Base-by-base conservation (phyloP, 805 yeast genomes). In the Dipodascopsis tothii region DNA sequence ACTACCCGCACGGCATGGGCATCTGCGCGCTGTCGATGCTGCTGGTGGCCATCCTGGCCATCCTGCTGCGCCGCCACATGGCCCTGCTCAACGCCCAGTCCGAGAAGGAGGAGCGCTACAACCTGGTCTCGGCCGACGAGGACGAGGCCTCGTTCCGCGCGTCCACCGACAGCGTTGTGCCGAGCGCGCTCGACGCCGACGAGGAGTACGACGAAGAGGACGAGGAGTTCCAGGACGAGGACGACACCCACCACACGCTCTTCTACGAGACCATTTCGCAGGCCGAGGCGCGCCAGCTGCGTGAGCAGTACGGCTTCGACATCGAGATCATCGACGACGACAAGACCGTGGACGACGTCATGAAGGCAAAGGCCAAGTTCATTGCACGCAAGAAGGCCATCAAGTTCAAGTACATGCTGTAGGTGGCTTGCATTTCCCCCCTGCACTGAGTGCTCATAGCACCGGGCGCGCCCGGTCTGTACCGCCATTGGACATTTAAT, bases 1-100 rank as follows among this genome's bases (percentile, higher is more conserved):
- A 51, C 39, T 52, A 52, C 35, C 44, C 37, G 33, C 34, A 40
- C 20, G 61, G 61, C 2, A 50, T 46, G 39, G 52, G 49, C 51
- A 44, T 54, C 16, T 49, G 54, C 39, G 48, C 50, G 46, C 5
- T 41, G 16, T 23, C 53, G 17, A 49, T 46, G 50, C 25, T 47
- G 23, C 4, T 21, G 3, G 48, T 49, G 11, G 53, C 53, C 2
- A n/a, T 49, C n/a, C 39, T 49, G 23, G 53, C 53, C 3, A 49
- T 49, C 30, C 4, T 43, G 28, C 41, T 49, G 16, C 32, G 53
- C 9, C 48, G 53, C 2, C 53, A 5, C 47, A 44, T 32, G 40
- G 36, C 16, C 35, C 40, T 11, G 33, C 45, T 17, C 3, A 41
- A 41, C 22, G 36, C 22, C 7, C 20, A 33, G 36, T 16, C 20